Evolutionary conservation across 1,139 yeast genomes (phyloP).

Genomic region (Sugiyamaella japonica): DNA sequence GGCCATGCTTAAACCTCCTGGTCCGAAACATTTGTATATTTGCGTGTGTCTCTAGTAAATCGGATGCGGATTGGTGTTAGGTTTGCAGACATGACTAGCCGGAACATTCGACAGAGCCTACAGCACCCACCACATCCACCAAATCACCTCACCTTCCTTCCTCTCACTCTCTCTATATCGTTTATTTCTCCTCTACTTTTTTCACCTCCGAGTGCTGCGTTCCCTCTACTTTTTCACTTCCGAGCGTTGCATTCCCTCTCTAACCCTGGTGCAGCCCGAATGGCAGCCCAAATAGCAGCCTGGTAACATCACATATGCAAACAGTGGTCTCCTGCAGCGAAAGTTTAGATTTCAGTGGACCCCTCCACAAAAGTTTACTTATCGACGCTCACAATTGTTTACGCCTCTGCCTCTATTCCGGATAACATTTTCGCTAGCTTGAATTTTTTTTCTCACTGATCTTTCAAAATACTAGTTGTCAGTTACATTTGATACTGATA

Average conservation of each 20-base stretch:
- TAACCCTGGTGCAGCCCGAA: neutral
- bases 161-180: neutral
- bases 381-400: neutral
- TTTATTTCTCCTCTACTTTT: no score
- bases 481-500: no score
- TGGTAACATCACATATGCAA: neutral
- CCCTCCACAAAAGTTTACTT: slow-evolving; percentile 3
- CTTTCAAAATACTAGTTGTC: neutral
- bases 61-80: neutral
- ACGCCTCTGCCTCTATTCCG: neutral
- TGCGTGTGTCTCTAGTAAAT: no score
- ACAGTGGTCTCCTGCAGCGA: neutral
- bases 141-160: neutral
- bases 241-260: neutral
- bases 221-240: no score
- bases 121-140: no score
- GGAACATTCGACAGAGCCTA: no score
- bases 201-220: no score
- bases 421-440: neutral
- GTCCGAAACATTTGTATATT: neutral
- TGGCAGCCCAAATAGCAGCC: neutral
- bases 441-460: neutral
- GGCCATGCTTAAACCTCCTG: neutral
- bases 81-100: neutral
- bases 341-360: neutral